Conservation (phyloP, 1,284 basidiomycete genomes). For the Neolentinus lepideus region DNA sequence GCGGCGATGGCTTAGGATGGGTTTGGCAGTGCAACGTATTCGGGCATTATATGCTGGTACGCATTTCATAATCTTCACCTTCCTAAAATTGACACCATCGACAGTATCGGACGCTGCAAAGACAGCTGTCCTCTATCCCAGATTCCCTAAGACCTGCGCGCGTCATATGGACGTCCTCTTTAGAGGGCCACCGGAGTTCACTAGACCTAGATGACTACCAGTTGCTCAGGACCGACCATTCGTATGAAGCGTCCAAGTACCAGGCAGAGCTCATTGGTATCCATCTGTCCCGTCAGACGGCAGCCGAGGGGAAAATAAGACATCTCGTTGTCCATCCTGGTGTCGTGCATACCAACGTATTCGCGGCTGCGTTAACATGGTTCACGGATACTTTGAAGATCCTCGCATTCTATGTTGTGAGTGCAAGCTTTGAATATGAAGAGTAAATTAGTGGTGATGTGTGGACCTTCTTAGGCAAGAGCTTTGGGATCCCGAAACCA, state of each 20-base stretch:
- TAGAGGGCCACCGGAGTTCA: constrained; percentile 49
- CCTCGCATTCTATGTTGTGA: constrained; percentile 62
- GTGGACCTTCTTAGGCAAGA: constrained; percentile 51
- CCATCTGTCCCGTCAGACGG: constrained; percentile 32
- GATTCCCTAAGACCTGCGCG: constrained; percentile 35
- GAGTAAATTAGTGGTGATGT: constrained; percentile 1
- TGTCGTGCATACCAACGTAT: constrained; percentile 64
- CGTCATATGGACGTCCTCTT: constrained; percentile 78
- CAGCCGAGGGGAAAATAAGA: constrained; percentile 27
- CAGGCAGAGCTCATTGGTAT: constrained; percentile 69
- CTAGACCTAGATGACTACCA: constrained; percentile 72
- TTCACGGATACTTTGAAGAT: constrained; percentile 49
- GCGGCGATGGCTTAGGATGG: constrained; percentile 68
- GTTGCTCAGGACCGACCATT: constrained; percentile 47
- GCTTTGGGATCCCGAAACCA: constrained; percentile 59
- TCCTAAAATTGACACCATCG: constrained; percentile 1
- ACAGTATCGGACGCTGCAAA: constrained; percentile 55
- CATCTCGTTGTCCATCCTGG: constrained; percentile 75
- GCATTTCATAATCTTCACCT: constrained; percentile 20
- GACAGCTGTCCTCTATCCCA: constrained; percentile 35
- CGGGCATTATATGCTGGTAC: constrained; percentile 74
- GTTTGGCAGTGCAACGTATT: constrained; percentile 87
- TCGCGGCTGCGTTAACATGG: constrained; percentile 38
- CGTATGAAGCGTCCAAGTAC: constrained; percentile 78
- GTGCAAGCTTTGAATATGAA: constrained; percentile 22